These are phyloP conservation scores for Chrysoporthe puriensis DNA, from an alignment of 2,329 filamentous ascomycete species.

Conservation along the genomic window DNA sequence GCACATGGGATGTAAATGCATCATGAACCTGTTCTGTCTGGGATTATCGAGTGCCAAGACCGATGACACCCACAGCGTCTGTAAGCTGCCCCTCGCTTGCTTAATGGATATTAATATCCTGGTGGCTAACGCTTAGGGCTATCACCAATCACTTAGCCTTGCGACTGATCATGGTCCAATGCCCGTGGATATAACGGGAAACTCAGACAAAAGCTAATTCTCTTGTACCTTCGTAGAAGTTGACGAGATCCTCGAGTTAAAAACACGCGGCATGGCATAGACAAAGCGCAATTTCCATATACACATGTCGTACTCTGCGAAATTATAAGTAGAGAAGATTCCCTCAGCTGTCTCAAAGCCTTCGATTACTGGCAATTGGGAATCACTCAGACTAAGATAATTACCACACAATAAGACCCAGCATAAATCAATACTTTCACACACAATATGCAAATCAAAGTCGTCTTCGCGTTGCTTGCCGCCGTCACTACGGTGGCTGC, in stretches of 20 bases:
- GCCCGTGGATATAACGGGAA: background rate
- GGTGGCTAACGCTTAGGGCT: background rate
- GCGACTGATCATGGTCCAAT: background rate
- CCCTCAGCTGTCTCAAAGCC: background rate
- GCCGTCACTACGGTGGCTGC: conserved; percentile 11
- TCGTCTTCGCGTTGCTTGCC: conserved; percentile 10
- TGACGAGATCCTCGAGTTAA: background rate
- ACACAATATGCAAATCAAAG: conserved; percentile 15
- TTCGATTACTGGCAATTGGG: background rate
- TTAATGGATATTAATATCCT: background rate
- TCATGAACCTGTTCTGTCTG: background rate
- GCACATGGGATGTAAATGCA: background rate
- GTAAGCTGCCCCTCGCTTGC: background rate
- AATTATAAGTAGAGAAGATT: background rate
- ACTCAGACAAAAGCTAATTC: background rate
- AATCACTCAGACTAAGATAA: background rate
- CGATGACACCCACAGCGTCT: background rate
- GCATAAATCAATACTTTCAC: background rate
- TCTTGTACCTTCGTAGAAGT: background rate
- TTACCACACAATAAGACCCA: background rate
- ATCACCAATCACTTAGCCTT: background rate
- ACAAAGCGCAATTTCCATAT: background rate
- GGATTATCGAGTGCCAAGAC: background rate
- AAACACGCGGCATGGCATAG: too few relatives aligned
- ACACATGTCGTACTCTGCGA: background rate